phyloP scores from a whole-genome alignment of 2,329 filamentous ascomycete species.

The Ceratocystis ficicola region DNA sequence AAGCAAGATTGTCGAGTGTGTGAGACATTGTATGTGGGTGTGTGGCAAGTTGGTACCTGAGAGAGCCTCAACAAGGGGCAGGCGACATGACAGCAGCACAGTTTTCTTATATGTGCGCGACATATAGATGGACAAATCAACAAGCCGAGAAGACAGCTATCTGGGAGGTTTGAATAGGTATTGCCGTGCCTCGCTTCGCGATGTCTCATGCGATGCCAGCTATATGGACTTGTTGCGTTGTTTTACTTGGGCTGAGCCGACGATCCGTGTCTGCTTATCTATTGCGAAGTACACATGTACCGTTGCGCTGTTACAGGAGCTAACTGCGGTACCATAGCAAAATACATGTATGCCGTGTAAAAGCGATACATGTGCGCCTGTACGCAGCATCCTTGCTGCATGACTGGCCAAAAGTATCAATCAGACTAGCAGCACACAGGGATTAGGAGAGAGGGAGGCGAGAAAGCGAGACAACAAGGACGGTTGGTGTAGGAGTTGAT shows the following conservation, averaged over 20 bases:
- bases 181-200: neutral
- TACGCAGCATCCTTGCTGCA: neutral
- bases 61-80: conserved; percentile 3
- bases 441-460: neutral
- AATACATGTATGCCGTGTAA: neutral
- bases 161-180: neutral
- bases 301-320: too few species aligned
- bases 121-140: neutral
- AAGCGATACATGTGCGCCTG: neutral
- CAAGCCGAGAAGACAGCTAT: neutral
- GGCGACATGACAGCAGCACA: neutral
- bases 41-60: conserved; percentile 2
- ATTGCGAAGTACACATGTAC: neutral
- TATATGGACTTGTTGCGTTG: neutral
- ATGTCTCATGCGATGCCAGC: neutral
- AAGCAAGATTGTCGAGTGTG: neutral
- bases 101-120: neutral
- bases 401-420: neutral
- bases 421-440: neutral
- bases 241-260: neutral
- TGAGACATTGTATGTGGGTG: neutral
- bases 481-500: neutral
- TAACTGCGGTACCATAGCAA: too few species aligned
- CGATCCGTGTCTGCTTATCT: neutral
- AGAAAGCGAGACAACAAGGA: neutral